These are phyloP conservation scores for Sclerotinia nivalis DNA, from an alignment of 2,329 filamentous ascomycete species.

Conservation along the genomic window DNA sequence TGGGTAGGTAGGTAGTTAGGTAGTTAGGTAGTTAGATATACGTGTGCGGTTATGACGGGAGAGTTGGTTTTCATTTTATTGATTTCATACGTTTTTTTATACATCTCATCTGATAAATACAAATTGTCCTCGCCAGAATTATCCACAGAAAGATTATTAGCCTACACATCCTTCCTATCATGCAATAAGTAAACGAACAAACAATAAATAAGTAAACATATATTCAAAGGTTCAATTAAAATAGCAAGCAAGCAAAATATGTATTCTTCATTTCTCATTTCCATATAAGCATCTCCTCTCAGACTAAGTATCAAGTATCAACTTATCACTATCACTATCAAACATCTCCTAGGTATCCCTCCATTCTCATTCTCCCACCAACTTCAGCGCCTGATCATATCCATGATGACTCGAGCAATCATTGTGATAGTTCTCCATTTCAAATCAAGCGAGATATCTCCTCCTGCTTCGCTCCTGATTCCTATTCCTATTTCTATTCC, in stretches of 20 bases:
- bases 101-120: not conserved
- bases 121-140: not conserved
- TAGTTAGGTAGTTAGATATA: not conserved
- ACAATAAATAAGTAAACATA: too few species aligned
- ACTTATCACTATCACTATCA: too few species aligned
- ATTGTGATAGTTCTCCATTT: not conserved
- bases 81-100: not conserved
- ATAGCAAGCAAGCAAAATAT: not conserved
- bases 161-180: too few species aligned
- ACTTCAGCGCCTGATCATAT: too few species aligned
- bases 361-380: too few species aligned
- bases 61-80: not conserved
- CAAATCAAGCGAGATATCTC: not conserved
- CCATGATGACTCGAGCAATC: not conserved
- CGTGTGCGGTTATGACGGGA: not conserved
- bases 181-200: too few species aligned
- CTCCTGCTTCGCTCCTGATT: not conserved
- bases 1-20: not conserved
- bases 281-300: not conserved
- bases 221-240: not conserved
- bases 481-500: not conserved
- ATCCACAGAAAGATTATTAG: too few species aligned
- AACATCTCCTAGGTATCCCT: too few species aligned
- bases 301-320: not conserved
- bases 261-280: not conserved